Percentiles rank a stretch among this genome's conserved stretches.
Evolutionary conservation across 768 basidiomycete species (phyloP).

Genomic region (Mycena polygramma): DNA sequence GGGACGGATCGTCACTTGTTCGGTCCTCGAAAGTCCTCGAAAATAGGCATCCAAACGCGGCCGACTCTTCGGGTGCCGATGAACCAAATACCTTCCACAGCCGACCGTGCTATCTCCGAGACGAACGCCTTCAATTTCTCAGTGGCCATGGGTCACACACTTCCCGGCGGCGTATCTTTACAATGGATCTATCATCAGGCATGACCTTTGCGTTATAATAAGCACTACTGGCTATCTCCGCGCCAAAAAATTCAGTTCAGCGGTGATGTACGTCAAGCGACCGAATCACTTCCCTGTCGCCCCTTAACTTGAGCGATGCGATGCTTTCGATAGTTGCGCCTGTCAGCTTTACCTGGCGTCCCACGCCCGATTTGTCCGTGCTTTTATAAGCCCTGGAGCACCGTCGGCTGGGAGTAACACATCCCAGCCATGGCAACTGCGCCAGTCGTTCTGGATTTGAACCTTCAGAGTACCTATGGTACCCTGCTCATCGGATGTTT

Average conservation of each 20-base stretch:
- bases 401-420: neutral
- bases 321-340: neutral
- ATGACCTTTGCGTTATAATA: no score
- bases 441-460: slow-evolving; percentile 17
- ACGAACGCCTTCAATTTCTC: no score
- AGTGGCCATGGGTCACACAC: no score
- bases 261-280: neutral
- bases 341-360: slow-evolving; percentile 7
- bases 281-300: neutral
- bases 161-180: no score
- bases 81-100: no score
- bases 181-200: no score
- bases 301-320: neutral
- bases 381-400: neutral
- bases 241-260: neutral
- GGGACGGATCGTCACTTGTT: no score
- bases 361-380: neutral
- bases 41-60: no score
- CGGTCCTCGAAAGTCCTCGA: no score
- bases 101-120: no score
- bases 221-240: slow-evolving; percentile 1
- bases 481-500: slow-evolving; percentile 26
- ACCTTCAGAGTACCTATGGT: slow-evolving; percentile 27
- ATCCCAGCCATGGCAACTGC: slow-evolving; percentile 7
- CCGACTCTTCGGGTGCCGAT: no score